Conservation (phyloP, 352 stramenopile species). For the Stephanocyclus meneghinianus region DNA sequence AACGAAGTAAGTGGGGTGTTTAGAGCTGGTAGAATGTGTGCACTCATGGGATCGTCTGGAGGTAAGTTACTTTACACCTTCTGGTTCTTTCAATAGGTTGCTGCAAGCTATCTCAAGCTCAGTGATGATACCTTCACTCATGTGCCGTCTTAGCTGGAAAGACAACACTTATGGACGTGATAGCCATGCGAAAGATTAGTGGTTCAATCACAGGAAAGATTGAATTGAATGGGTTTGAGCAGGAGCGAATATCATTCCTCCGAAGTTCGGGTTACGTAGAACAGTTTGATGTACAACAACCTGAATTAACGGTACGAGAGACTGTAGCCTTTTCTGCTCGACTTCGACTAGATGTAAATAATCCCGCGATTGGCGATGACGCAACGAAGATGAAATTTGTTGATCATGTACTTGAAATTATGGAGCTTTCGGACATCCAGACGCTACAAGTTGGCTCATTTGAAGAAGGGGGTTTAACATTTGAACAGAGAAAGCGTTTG, state of each 20-base stretch:
- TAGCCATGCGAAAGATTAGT: conserved; percentile 87
- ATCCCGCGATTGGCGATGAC: conserved; percentile 16
- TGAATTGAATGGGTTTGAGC: conserved; percentile 86
- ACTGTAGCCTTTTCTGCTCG: conserved; percentile 87
- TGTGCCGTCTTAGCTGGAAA: conserved; percentile 82
- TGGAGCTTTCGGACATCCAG: conserved; percentile 71
- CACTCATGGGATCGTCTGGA: conserved; percentile 85
- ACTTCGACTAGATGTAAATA: conserved; percentile 80
- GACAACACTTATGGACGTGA: conserved; percentile 92
- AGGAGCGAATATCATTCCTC: conserved; percentile 83
- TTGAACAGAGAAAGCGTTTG: conserved; percentile 70
- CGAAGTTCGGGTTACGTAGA: conserved; percentile 88
- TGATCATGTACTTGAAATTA: conserved; percentile 66
- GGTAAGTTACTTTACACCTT: conserved; percentile 25
- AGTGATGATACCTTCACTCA: not conserved
- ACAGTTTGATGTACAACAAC: conserved; percentile 82
- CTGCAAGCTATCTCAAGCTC: conserved; percentile 4
- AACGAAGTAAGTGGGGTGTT: conserved; percentile 86
- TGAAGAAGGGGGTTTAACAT: conserved; percentile 64
- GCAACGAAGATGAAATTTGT: conserved; percentile 65
- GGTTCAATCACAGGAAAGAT: conserved; percentile 87
- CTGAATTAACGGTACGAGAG: conserved; percentile 85
- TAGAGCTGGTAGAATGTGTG: conserved; percentile 86
- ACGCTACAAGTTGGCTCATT: conserved; percentile 70
- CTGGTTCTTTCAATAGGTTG: not conserved